Percentiles rank a stretch among this genome's conserved stretches.
Evolutionary conservation across 345 rosid species (phyloP).

Genomic region (Syzygium aqueum): DNA sequence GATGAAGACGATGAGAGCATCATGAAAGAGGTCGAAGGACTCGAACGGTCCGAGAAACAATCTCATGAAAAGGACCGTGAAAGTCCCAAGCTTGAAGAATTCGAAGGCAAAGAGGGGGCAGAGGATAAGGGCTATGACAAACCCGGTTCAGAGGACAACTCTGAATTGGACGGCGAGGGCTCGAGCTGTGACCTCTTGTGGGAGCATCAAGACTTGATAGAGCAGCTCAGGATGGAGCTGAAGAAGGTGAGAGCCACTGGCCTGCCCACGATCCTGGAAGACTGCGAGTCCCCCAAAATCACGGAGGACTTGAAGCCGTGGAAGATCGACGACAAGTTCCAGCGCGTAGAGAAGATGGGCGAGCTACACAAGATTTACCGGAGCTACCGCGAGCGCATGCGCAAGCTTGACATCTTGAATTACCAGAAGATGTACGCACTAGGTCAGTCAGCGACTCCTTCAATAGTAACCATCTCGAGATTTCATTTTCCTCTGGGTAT

Average conservation of each 20-base stretch:
- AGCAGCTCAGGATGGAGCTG: conserved; percentile 85
- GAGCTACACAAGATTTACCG: conserved; percentile 84
- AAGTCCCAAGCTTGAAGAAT: background rate
- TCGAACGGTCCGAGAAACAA: conserved; percentile 16
- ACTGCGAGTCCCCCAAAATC: conserved; percentile 63
- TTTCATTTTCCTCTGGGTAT: background rate
- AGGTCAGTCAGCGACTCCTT: conserved; percentile 36
- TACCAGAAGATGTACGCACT: conserved; percentile 90
- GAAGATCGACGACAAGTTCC: conserved; percentile 74
- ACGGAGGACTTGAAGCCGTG: conserved; percentile 86
- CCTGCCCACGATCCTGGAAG: conserved; percentile 71
- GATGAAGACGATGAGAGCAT: conserved; percentile 1
- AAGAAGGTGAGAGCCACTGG: conserved; percentile 78
- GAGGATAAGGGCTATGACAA: background rate
- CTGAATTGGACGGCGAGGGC: conserved; percentile 29
- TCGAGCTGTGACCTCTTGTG: conserved; percentile 53
- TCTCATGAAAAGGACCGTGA: background rate
- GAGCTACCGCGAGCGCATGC: conserved; percentile 84
- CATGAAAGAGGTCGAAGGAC: conserved; percentile 14
- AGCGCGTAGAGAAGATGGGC: conserved; percentile 47
- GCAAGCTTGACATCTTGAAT: conserved; percentile 82
- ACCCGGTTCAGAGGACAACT: background rate
- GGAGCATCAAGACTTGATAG: conserved; percentile 95
- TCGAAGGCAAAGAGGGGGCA: background rate
- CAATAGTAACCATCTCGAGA: background rate